Evolutionary conservation across 1,284 basidiomycete species (phyloP).

Genomic region (Sparassis latifolia): DNA sequence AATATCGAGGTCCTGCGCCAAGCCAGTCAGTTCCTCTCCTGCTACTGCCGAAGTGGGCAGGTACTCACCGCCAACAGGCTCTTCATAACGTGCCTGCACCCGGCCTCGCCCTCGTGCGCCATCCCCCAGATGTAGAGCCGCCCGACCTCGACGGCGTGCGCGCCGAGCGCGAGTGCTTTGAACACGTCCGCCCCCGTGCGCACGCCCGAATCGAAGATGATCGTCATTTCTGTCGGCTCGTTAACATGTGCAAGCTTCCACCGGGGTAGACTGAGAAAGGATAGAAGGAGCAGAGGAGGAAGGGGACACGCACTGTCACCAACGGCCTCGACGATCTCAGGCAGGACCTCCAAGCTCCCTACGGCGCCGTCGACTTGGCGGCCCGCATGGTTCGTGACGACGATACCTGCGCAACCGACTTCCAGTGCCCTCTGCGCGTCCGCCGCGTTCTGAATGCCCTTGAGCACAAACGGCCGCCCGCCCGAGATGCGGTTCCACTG

Average conservation of each 20-base stretch:
- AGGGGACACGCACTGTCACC: background rate
- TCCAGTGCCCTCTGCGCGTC: slow-evolving; percentile 88
- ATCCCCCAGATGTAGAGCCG: slow-evolving; percentile 46
- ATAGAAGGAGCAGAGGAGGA: background rate
- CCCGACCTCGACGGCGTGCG: slow-evolving; percentile 40
- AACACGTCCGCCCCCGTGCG: slow-evolving; percentile 51
- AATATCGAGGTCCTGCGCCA: slow-evolving; percentile 46
- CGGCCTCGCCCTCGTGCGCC: slow-evolving; percentile 40
- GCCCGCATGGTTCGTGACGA: slow-evolving; percentile 87
- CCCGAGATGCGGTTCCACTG: slow-evolving; percentile 50
- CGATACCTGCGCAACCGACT: slow-evolving; percentile 72
- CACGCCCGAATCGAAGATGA: slow-evolving; percentile 57
- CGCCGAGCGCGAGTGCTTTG: slow-evolving; percentile 48
- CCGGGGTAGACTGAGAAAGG: too few relatives aligned
- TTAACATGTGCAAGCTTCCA: background rate
- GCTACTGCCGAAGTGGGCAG: background rate
- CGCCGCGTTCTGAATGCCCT: slow-evolving; percentile 73
- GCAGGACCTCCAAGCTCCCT: slow-evolving; percentile 80
- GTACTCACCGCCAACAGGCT: slow-evolving; percentile 42
- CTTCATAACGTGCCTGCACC: slow-evolving; percentile 52
- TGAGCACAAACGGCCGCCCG: slow-evolving; percentile 70
- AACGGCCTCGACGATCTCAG: background rate
- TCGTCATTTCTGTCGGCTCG: slow-evolving; percentile 37
- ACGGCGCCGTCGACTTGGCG: slow-evolving; percentile 87
- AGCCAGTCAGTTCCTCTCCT: background rate